These are phyloP conservation scores for Pezicula rhizophila DNA, from an alignment of 2,329 filamentous ascomycete species.

Conservation along the genomic window DNA sequence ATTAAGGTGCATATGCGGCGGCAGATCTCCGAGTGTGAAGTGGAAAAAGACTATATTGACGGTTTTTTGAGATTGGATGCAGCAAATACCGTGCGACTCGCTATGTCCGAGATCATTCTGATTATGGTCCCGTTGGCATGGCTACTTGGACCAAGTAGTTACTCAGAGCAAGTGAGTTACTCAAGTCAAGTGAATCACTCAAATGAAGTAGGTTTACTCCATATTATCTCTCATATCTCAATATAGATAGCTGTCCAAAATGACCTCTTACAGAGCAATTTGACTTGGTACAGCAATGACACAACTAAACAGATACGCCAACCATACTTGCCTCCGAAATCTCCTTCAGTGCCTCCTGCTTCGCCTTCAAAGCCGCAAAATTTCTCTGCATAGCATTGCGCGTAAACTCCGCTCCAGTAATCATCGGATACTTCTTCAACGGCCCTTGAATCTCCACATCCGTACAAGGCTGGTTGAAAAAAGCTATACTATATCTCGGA, in stretches of 20 bases:
- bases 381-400: conserved; percentile 49
- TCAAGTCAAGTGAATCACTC: neutral
- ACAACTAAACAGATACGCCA: neutral
- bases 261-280: no score
- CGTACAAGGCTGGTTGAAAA: conserved; percentile 58
- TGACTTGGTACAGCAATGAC: neutral
- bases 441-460: conserved; percentile 55
- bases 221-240: neutral
- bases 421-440: conserved; percentile 52
- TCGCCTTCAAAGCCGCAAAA: conserved; percentile 45
- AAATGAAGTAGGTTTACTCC: neutral
- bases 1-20: neutral
- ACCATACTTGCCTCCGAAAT: neutral
- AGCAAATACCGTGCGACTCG: no score
- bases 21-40: neutral
- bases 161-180: no score
- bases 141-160: neutral
- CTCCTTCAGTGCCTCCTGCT: conserved; percentile 28
- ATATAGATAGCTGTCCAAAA: no score
- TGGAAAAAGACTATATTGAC: no score
- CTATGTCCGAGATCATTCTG: neutral
- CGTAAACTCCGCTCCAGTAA: conserved; percentile 57
- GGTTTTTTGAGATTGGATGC: no score
- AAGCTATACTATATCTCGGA: conserved; percentile 58
- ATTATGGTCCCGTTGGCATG: neutral